Evolutionary conservation across 192 early-diverging fungal species (phyloP), one percentile per base, ranked within the genome.

Genomic region (Coemansia sp.): DNA sequence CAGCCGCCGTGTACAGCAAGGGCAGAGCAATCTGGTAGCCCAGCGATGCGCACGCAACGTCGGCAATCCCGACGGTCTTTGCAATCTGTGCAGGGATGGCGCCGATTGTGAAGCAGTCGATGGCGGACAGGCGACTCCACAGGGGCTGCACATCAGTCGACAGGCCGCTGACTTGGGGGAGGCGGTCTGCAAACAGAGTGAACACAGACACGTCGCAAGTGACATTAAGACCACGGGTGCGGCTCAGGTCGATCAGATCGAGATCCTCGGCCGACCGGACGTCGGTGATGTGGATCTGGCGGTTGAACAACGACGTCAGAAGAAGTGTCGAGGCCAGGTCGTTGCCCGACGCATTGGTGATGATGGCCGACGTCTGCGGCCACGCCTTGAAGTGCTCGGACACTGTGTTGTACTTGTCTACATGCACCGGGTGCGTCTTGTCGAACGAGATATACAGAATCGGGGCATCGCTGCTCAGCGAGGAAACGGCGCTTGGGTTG

Each of bases 131-230:
- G 39, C 91, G 87, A 56, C 79, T 85, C 95, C 94, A 97, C 61
- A 99, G 74, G 21, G 88, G 84, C 77, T 62, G 92, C 88, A 45
- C 94, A 25, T 51, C 48, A 25, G 25, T 4, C 25, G 23, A 39
- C 39, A 61, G 46, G 6, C 48, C 63, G 3, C 43, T 57, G 3
- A 35, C 48, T 18, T 62, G 30, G 9, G 77, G 73, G 33, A 83
- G 62, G 6, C 72, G 70, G 46, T 72, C 68, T 13, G 72, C 75
- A 82, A 96, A 95, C 42, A 99, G 82, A n/a, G 87, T 77, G 67
- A 91, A 89, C 7, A 96, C 88, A 18, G 88, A 85, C n/a, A 96
- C 93, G 73, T 98, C 97, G 83, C 95, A 99, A 7, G 94, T 95
- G 45, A 96, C 93, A 28, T 78, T 65, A 13, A 94, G 77, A 9